These are phyloP conservation scores for Sabuloglossum arenarium DNA, from an alignment of 495 filamentous ascomycete genomes.

Conservation along the genomic window DNA sequence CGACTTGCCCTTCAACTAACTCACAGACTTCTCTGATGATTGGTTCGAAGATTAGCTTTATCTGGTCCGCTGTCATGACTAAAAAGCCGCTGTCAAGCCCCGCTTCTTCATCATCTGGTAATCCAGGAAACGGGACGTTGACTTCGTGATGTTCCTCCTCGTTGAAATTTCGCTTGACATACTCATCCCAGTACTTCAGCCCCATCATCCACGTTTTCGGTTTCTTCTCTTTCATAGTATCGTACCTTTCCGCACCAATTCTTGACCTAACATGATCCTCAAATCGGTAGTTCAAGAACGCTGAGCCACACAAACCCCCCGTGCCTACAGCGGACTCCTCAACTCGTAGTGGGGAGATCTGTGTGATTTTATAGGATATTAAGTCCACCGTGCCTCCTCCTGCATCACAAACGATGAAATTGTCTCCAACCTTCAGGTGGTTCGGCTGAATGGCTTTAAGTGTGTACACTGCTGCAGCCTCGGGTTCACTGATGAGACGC, in stretches of 20 bases:
- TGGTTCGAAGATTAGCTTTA: constrained; percentile 24
- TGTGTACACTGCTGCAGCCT: constrained; percentile 56
- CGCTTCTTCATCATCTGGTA: constrained; percentile 36
- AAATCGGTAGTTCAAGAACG: constrained; percentile 24
- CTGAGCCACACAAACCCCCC: constrained; percentile 27
- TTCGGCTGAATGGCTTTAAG: constrained; percentile 47
- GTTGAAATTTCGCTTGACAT: constrained; percentile 54
- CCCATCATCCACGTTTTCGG: constrained; percentile 48
- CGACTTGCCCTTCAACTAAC: constrained; percentile 23
- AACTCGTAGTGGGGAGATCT: constrained; percentile 9
- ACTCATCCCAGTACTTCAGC: constrained; percentile 27
- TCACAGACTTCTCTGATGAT: constrained; percentile 20
- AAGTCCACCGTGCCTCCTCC: constrained; percentile 61
- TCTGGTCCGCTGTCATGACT: constrained; percentile 20
- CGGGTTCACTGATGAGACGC: constrained; percentile 51
- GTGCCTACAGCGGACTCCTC: constrained; percentile 23
- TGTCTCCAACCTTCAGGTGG: constrained; percentile 38
- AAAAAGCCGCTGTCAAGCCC: constrained; percentile 22
- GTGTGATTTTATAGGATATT: constrained; percentile 27
- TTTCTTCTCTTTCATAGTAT: constrained; percentile 21
- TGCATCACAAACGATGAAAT: constrained; percentile 56
- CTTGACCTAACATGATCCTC: constrained; percentile 22
- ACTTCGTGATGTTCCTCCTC: constrained; percentile 49
- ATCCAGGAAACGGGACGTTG: constrained; percentile 51
- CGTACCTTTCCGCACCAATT: constrained; percentile 20